A percentile compares a stretch with the other conserved stretches of the same genome.
Evolutionary conservation across 495 filamentous ascomycete species (phyloP).

Genomic region (Penicillium goetzii): DNA sequence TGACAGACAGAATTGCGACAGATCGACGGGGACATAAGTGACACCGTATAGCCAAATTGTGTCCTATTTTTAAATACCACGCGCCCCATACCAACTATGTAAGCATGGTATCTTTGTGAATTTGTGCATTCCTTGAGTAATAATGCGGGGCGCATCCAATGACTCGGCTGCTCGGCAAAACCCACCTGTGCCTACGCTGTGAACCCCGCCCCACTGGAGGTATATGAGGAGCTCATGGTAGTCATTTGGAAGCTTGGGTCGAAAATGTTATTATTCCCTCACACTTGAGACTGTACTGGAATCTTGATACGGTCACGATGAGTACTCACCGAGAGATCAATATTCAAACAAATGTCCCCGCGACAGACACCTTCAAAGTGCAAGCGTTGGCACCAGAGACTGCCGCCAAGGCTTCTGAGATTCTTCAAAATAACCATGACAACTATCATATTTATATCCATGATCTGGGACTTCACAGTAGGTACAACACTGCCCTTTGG

Average conservation of each 20-base stretch:
- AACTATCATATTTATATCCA: slow-evolving; percentile 30
- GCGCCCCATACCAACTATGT: too few species aligned
- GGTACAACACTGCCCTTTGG: not conserved
- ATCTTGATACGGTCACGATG: slow-evolving; percentile 3
- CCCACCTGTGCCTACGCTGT: not conserved
- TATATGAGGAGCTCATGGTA: not conserved
- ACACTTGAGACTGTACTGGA: not conserved
- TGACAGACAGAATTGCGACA: too few species aligned
- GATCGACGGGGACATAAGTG: too few species aligned
- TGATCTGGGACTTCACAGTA: slow-evolving; percentile 26
- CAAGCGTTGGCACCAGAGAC: slow-evolving; percentile 10
- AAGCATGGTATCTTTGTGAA: too few species aligned
- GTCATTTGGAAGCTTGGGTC: not conserved
- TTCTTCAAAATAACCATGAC: slow-evolving; percentile 26
- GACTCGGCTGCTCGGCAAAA: slow-evolving; percentile 11
- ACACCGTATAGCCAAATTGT: too few species aligned
- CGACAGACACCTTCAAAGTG: slow-evolving; percentile 14
- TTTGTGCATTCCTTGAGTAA: not conserved
- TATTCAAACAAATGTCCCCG: not conserved
- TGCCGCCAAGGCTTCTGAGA: slow-evolving; percentile 14
- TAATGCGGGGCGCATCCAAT: slow-evolving; percentile 2
- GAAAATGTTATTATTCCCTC: not conserved
- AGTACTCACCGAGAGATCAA: slow-evolving; percentile 7
- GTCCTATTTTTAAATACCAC: too few species aligned
- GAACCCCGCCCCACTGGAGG: not conserved